Conservation (phyloP, 345 rosid species). For the Brassica nigra region DNA sequence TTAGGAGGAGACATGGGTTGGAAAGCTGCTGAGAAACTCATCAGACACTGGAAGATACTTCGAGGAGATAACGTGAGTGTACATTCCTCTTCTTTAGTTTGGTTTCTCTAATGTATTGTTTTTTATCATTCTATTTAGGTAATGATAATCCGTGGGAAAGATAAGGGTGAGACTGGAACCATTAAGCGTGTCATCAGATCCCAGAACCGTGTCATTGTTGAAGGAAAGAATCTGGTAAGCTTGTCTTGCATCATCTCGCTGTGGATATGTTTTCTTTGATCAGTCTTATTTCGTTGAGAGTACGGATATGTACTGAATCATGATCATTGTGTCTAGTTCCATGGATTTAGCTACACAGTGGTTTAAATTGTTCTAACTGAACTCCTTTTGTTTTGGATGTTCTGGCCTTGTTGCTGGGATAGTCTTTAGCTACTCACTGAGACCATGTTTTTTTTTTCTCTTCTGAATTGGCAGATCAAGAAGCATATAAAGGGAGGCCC, state of each 20-base stretch:
- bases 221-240: slow-evolving; percentile 81
- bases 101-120: no score
- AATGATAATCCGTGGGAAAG: slow-evolving; percentile 85
- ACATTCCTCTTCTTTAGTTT: no score
- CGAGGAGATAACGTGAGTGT: slow-evolving; percentile 89
- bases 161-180: slow-evolving; percentile 77
- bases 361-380: background rate
- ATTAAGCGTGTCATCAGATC: slow-evolving; percentile 80
- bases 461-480: slow-evolving; percentile 57
- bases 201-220: slow-evolving; percentile 86
- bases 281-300: background rate
- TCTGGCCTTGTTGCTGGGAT: background rate
- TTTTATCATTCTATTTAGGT: no score
- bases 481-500: slow-evolving; percentile 88
- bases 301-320: background rate
- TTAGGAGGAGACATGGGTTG: slow-evolving; percentile 66
- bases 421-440: background rate
- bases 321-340: background rate
- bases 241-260: background rate
- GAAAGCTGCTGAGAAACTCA: slow-evolving; percentile 98
- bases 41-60: slow-evolving; percentile 93
- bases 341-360: background rate
- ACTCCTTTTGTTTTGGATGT: background rate
- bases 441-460: background rate
- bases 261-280: background rate